A percentile compares a stretch with the other conserved stretches of the same genome.
Conservation (phyloP, 768 basidiomycete genomes). For the Xerocomellus amylosporus region DNA sequence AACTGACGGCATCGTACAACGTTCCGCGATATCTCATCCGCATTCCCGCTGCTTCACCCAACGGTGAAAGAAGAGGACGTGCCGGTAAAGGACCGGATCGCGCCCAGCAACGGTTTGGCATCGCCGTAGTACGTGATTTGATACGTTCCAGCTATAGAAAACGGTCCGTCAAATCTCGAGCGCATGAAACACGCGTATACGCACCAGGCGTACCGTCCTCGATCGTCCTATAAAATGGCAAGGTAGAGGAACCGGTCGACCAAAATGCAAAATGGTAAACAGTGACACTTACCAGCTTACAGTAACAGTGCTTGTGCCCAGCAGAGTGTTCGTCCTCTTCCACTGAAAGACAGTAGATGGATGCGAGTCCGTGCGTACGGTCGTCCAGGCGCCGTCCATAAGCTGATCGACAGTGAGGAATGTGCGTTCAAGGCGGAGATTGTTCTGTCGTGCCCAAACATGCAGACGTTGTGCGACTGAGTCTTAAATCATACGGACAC, state of each 20-base stretch:
- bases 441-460: conserved; percentile 50
- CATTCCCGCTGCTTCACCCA: conserved; percentile 5
- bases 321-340: conserved; percentile 53
- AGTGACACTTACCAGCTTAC: conserved; percentile 53
- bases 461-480: not conserved
- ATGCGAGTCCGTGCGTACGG: conserved; percentile 72
- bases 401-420: conserved; percentile 66
- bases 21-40: conserved; percentile 23
- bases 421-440: conserved; percentile 68
- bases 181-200: not conserved
- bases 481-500: not conserved
- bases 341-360: conserved; percentile 71
- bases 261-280: not conserved
- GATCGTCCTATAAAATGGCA: conserved; percentile 47
- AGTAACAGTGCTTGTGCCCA: conserved; percentile 62
- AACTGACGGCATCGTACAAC: conserved; percentile 6
- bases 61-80: conserved; percentile 62
- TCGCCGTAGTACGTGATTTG: conserved; percentile 72
- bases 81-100: conserved; percentile 61
- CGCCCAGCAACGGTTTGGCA: conserved; percentile 65
- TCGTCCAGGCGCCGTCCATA: conserved; percentile 48
- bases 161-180: not conserved
- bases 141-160: conserved; percentile 58
- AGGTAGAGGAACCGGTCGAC: not conserved
- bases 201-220: conserved; percentile 48